Percentiles rank a stretch among this genome's conserved stretches.
Conservation (phyloP, 768 basidiomycete genomes). For the Coprinopsis strossmayeri region DNA sequence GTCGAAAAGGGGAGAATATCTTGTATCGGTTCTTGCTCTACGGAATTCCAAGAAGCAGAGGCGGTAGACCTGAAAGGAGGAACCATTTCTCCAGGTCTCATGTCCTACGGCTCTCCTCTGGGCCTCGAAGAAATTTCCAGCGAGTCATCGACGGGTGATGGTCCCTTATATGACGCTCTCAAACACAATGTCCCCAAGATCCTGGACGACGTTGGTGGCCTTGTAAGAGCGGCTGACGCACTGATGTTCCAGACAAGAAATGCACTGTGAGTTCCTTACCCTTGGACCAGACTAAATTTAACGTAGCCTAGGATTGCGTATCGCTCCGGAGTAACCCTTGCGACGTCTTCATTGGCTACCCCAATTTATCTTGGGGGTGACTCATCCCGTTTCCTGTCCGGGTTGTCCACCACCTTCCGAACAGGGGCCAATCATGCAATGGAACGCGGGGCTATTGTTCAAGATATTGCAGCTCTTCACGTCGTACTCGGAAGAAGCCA, state of each 20-base stretch:
- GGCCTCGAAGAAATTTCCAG: conserved; percentile 70
- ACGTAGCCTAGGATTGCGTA: conserved; percentile 45
- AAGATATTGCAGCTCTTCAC: conserved; percentile 59
- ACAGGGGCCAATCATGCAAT: conserved; percentile 53
- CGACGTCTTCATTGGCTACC: conserved; percentile 43
- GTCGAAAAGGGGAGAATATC: conserved; percentile 45
- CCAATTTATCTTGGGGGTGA: conserved; percentile 32
- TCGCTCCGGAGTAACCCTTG: conserved; percentile 59
- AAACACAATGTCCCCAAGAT: conserved; percentile 31
- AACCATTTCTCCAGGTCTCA: conserved; percentile 56
- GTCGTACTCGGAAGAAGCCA: conserved; percentile 41
- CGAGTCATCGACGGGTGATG: conserved; percentile 66
- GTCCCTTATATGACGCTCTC: conserved; percentile 54
- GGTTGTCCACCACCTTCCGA: conserved; percentile 56
- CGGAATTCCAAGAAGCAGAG: conserved; percentile 14
- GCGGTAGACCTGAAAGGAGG: conserved; percentile 66
- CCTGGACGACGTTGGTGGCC: conserved; percentile 43
- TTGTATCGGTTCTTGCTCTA: conserved; percentile 39
- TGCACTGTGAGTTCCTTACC: conserved; percentile 48
- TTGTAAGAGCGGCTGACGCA: conserved; percentile 64
- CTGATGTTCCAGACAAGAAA: conserved; percentile 67
- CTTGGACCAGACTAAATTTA: conserved; percentile 3
- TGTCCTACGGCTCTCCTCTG: conserved; percentile 60
- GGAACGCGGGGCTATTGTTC: conserved; percentile 52
- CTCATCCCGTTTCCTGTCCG: conserved; percentile 43